Evolutionary conservation across 1,284 basidiomycete species (phyloP), one percentile per base, ranked within the genome.

Genomic region (Puccinia polysora): DNA sequence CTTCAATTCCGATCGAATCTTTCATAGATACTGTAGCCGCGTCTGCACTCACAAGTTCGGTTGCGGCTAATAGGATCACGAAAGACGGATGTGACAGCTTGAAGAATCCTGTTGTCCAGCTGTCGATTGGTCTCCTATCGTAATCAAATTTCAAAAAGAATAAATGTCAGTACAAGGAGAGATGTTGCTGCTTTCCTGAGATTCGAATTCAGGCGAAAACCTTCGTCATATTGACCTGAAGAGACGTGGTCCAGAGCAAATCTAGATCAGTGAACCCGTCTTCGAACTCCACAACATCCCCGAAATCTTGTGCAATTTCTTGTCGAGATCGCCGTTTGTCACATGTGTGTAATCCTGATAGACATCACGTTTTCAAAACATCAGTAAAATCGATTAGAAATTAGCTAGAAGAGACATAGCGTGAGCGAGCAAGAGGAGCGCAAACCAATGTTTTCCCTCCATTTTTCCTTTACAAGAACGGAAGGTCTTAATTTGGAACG

Each of bases 361-460:
- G n/a, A n/a, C n/a, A n/a, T n/a, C n/a, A n/a, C n/a, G n/a, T n/a
- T n/a, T n/a, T n/a, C n/a, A n/a, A n/a, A n/a, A n/a, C n/a, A n/a
- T n/a, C n/a, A n/a, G n/a, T n/a, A 30, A 56, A 30, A 28, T 18
- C 5, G 30, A 20, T 23, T 28, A n/a, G 30, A 55, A 55, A 28
- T 55, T 23, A 23, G 18, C 3, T 18, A 56, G 30, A 56, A 15
- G 50, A 53, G 12, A 53, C 14, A 53, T 14, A 53, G 8, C 14
- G 25, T 14, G 14, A 8, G 23, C 50, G 49, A 32, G 5, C 18
- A 32, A 45, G 1, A 18, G 12, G 47, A 25, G 1, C 34, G 4
- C 8, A 32, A 52, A 65, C 65, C 65, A 30, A 68, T 68, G 49
- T 68, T 68, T 49, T 68, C 65, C 49, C 65, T 68, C 65, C 53